Conservation (phyloP, 192 early-diverging fungal genomes). For the Physocladia obscura region DNA sequence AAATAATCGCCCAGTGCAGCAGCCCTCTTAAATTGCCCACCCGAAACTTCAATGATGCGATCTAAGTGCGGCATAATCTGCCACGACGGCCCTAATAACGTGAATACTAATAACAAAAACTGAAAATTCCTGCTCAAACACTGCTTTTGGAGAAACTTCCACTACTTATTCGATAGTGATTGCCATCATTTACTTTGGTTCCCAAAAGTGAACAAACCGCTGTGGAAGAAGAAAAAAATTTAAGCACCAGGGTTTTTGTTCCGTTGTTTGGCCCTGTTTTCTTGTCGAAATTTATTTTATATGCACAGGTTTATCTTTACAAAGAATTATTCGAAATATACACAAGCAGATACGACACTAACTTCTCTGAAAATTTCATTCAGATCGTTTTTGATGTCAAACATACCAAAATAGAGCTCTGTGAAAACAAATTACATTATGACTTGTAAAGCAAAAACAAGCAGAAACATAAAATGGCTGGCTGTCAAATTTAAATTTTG, state of each 20-base stretch:
- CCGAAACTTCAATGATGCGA: constrained; percentile 62
- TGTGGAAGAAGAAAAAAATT: background rate
- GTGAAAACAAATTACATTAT: background rate
- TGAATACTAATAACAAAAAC: constrained; percentile 93
- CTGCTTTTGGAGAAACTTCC: constrained; percentile 72
- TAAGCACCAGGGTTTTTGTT: background rate
- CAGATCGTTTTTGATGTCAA: constrained; percentile 85
- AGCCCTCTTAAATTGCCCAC: no score
- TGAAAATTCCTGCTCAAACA: constrained; percentile 85
- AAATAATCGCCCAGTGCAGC: background rate
- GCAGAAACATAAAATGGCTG: no score
- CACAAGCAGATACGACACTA: constrained; percentile 83
- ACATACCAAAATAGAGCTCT: constrained; percentile 83
- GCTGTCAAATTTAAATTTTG: no score
- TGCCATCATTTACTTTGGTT: constrained; percentile 84
- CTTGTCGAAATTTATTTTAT: constrained; percentile 70
- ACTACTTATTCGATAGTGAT: constrained; percentile 76
- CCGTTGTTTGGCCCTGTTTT: constrained; percentile 58
- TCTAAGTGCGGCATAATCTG: constrained; percentile 94
- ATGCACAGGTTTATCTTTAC: constrained; percentile 69
- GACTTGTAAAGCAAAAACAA: no score
- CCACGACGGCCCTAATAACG: constrained; percentile 76
- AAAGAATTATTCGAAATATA: constrained; percentile 94
- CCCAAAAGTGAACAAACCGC: constrained; percentile 80
- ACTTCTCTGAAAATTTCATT: constrained; percentile 79